Evolutionary conservation across 257 asterid genomes (phyloP).

Genomic region (Apocynum venetum): DNA sequence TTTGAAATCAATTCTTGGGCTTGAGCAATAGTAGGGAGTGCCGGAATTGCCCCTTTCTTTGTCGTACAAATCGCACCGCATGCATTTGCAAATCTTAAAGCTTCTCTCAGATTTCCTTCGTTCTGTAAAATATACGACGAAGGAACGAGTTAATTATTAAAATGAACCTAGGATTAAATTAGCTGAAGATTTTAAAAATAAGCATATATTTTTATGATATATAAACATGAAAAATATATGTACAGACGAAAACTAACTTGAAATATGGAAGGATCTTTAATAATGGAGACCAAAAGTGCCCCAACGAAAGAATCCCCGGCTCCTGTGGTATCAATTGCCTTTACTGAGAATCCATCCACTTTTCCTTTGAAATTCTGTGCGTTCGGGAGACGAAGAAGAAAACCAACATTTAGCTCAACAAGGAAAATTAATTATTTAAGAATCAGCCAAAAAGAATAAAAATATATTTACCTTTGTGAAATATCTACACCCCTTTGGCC

Average conservation of each 20-base stretch:
- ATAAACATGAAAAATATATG: neutral
- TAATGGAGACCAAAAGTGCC: slow-evolving; percentile 32
- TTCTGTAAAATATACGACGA: slow-evolving; percentile 20
- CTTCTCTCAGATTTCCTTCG: slow-evolving; percentile 29
- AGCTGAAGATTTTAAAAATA: too few species aligned
- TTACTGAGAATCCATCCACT: slow-evolving; percentile 33
- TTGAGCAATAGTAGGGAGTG: slow-evolving; percentile 35
- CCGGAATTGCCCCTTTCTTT: slow-evolving; percentile 51
- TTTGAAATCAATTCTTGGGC: slow-evolving; percentile 32
- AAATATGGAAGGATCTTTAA: slow-evolving; percentile 27
- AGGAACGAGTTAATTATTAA: neutral
- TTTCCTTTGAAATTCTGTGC: slow-evolving; percentile 30
- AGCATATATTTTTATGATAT: neutral
- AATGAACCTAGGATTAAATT: neutral
- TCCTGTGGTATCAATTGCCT: slow-evolving; percentile 48
- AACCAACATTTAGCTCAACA: too few species aligned
- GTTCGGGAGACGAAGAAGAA: neutral
- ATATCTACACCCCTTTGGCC: slow-evolving; percentile 45
- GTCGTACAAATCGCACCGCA: slow-evolving; percentile 48
- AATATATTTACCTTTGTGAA: slow-evolving; percentile 26
- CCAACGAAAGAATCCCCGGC: slow-evolving; percentile 56
- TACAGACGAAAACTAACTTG: slow-evolving; percentile 11
- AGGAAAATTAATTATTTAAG: too few species aligned
- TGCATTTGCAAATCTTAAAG: slow-evolving; percentile 38
- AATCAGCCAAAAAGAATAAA: too few species aligned